A percentile compares a stretch with the other conserved stretches of the same genome.
These are phyloP conservation scores for Hibiscus mutabilis DNA, from an alignment of 345 rosid genomes.

Conservation along the genomic window DNA sequence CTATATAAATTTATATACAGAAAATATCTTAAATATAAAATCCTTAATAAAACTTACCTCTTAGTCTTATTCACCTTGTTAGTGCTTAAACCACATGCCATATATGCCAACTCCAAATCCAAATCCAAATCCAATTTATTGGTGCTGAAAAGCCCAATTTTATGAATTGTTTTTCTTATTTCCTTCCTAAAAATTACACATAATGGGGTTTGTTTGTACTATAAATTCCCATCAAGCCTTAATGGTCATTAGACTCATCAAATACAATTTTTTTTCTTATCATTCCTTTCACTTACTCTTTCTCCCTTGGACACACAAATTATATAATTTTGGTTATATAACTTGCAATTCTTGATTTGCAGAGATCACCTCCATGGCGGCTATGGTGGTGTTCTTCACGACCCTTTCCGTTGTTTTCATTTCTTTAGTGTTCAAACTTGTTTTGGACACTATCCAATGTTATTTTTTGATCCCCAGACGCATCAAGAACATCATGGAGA, in stretches of 20 bases:
- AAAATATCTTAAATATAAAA: too few species aligned
- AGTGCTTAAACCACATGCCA: neutral
- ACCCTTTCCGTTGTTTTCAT: constrained; percentile 25
- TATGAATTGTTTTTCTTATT: neutral
- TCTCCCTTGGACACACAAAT: neutral
- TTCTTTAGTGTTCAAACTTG: constrained; percentile 29
- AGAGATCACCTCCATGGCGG: constrained; percentile 5
- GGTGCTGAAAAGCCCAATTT: neutral
- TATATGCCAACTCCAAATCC: neutral
- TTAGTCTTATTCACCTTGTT: too few species aligned
- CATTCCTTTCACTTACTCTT: neutral
- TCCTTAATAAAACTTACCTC: too few species aligned
- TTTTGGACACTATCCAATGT: constrained; percentile 48
- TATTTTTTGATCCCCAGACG: constrained; percentile 74
- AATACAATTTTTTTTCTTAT: neutral
- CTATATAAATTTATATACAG: too few species aligned
- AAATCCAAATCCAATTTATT: neutral
- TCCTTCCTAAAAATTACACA: neutral
- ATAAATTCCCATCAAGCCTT: neutral
- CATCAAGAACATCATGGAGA: constrained; percentile 63
- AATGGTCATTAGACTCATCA: neutral
- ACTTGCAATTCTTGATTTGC: too few species aligned
- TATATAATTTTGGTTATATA: neutral
- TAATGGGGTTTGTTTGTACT: neutral
- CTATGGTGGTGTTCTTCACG: constrained; percentile 17